Evolutionary conservation across 352 stramenopile species (phyloP).

Genomic region (Phytophthora lateralis): DNA sequence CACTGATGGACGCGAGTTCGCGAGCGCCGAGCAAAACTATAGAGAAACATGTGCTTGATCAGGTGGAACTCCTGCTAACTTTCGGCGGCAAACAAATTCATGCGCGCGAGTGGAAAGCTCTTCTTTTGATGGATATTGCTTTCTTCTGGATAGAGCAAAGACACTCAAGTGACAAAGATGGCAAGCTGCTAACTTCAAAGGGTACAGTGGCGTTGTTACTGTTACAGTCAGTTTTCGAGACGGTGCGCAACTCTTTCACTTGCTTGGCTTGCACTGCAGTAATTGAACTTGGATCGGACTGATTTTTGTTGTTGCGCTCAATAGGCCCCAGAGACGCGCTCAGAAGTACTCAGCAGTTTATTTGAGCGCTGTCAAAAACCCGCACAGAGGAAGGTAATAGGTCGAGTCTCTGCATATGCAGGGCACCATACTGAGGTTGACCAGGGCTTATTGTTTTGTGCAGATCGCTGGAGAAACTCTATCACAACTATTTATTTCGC

Average conservation of each 20-base stretch:
- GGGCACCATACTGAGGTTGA: neutral
- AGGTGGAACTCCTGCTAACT: slow-evolving; percentile 49
- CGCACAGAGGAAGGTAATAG: slow-evolving; percentile 34
- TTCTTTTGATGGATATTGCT: slow-evolving; percentile 75
- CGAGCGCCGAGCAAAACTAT: slow-evolving; percentile 19
- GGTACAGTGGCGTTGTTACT: slow-evolving; percentile 24
- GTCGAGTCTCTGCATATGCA: neutral
- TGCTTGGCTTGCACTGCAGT: neutral
- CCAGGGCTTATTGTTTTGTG: neutral
- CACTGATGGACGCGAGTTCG: neutral
- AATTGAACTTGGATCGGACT: neutral
- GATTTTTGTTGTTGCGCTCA: slow-evolving; percentile 4
- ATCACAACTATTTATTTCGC: slow-evolving; percentile 53
- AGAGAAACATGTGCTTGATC: slow-evolving; percentile 37
- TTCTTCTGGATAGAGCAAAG: slow-evolving; percentile 61
- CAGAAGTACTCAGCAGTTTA: slow-evolving; percentile 48
- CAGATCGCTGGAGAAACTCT: slow-evolving; percentile 39
- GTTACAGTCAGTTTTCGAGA: slow-evolving; percentile 49
- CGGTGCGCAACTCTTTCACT: slow-evolving; percentile 19
- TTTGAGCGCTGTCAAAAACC: slow-evolving; percentile 43
- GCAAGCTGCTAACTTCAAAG: slow-evolving; percentile 19
- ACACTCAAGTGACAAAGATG: neutral
- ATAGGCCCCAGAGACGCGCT: slow-evolving; percentile 57
- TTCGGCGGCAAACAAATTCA: slow-evolving; percentile 76
- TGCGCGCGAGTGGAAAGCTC: slow-evolving; percentile 75